Base-by-base conservation (phyloP, 2,329 filamentous ascomycete genomes). In the Fusarium sp. region DNA sequence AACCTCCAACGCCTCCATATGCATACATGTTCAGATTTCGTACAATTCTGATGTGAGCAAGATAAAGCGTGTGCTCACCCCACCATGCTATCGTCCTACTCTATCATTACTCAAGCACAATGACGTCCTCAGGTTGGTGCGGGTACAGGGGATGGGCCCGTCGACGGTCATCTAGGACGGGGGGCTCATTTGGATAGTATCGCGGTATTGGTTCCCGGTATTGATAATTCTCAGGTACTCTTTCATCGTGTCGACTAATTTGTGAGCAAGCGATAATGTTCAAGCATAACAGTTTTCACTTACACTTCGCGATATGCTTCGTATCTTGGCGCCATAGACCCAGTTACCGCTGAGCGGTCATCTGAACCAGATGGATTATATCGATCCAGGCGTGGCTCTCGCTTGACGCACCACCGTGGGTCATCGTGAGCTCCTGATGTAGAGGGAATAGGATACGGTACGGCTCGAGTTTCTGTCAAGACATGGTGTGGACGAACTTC, bases 81-180 rank as follows among this genome's bases (percentile, higher is more conserved):
- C 48, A 19, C 21, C 33, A n/a, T 31, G 19, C 31, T 14, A 29
- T 39, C 42, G 36, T 44, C 10, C 25, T 33, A 37, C 29, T 43
- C 19, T 25, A 48, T 52, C 27, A 33, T 72, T 49, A 74, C 37
- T 74, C 72, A 35, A 74, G 69, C 35, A 74, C 70, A 57, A 74
- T 72, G 35, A 74, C 65, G 33, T 74, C 60, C 27, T 71, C 72
- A 10, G 61, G 63, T 44, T 57, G 64, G 23, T 60, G 65, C 13
- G 63, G 59, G 46, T 66, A 67, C 10, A 69, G 39, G 29, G 58
- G 56, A 21, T 63, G 58, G 10, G 57, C 57, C 44, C 54, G 61
- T 32, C 57, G 53, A n/a, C 49, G 47, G 9, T 66, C 57, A 42
- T 59, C 59, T 35, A 33, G 36, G 11, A 47, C 13, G 19, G 33